Evolutionary conservation across 805 yeast genomes (phyloP).

Genomic region (Schwanniomyces polymorphus): DNA sequence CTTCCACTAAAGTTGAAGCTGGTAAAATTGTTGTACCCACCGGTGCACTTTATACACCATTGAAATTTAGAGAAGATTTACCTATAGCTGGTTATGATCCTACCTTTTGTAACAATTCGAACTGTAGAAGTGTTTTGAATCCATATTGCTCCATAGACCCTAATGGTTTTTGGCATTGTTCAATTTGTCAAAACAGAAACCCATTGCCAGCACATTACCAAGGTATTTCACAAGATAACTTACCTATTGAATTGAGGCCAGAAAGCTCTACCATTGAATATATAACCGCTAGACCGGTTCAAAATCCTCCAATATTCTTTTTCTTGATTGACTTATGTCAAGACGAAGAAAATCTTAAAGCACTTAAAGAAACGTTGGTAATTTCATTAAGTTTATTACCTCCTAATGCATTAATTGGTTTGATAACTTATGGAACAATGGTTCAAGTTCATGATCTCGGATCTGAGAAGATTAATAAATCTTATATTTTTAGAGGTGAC

Average conservation of each 20-base stretch:
- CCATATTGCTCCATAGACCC: conserved; percentile 84
- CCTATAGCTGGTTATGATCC: conserved; percentile 87
- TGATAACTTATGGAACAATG: conserved; percentile 86
- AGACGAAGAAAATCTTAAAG: conserved; percentile 81
- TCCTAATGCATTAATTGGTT: conserved; percentile 84
- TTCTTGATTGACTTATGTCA: conserved; percentile 89
- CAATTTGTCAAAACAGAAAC: conserved; percentile 75
- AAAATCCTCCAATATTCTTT: conserved; percentile 80
- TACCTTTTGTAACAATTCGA: conserved; percentile 52
- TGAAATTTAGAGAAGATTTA: conserved; percentile 73
- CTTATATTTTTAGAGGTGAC: conserved; percentile 85
- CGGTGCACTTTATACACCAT: conserved; percentile 93
- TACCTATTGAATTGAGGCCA: conserved; percentile 78
- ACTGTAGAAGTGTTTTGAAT: conserved; percentile 83
- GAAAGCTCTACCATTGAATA: conserved; percentile 81
- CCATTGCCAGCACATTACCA: conserved; percentile 82
- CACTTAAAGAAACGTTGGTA: conserved; percentile 78
- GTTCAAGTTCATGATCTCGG: conserved; percentile 83
- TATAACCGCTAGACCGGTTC: conserved; percentile 75
- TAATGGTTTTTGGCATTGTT: conserved; percentile 83
- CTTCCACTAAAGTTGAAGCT: conserved; percentile 86
- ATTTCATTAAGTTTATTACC: conserved; percentile 79
- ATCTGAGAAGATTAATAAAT: conserved; percentile 65
- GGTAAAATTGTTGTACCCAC: conserved; percentile 91
- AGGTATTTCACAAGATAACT: conserved; percentile 68